phyloP scores from a whole-genome alignment of 2,329 filamentous ascomycete genomes.

The Sarocladium brachiariae region DNA sequence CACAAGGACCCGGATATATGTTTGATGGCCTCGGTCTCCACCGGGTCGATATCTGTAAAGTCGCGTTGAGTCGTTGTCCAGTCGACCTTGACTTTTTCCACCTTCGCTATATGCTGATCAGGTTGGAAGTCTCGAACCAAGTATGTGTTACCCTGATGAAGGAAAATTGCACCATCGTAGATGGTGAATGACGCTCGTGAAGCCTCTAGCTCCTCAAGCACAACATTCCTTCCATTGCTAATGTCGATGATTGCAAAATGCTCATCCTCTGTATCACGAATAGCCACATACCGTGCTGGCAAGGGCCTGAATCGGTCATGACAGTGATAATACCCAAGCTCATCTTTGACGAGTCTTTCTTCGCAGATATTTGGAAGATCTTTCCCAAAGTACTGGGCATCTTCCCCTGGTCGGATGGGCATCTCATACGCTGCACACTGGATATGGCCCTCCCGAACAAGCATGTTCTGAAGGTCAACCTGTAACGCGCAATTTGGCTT shows the following conservation, averaged over 20 bases:
- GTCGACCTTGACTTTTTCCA: conserved; percentile 83
- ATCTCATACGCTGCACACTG: conserved; percentile 95
- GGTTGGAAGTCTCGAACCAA: conserved; percentile 83
- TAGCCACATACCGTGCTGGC: conserved; percentile 76
- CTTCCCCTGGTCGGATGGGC: conserved; percentile 74
- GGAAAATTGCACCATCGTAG: conserved; percentile 93
- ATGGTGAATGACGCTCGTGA: conserved; percentile 92
- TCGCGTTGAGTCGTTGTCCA: conserved; percentile 94
- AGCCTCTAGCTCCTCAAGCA: conserved; percentile 93
- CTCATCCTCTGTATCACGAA: conserved; percentile 82
- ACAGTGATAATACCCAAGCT: conserved; percentile 80
- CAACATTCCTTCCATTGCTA: conserved; percentile 71
- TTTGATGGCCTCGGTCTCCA: conserved; percentile 84
- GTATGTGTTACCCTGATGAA: conserved; percentile 93
- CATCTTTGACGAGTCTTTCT: conserved; percentile 67
- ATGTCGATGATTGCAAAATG: conserved; percentile 91
- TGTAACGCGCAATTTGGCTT: conserved; percentile 84
- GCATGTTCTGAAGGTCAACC: conserved; percentile 85
- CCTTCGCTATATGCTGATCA: conserved; percentile 74
- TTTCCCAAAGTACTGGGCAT: conserved; percentile 71
- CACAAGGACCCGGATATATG: conserved; percentile 56
- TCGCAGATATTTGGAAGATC: conserved; percentile 64
- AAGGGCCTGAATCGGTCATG: conserved; percentile 81
- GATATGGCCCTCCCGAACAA: conserved; percentile 86
- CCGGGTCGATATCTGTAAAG: conserved; percentile 87